Conservation (phyloP, 352 stramenopile genomes). For the Globisporangium lucens region DNA sequence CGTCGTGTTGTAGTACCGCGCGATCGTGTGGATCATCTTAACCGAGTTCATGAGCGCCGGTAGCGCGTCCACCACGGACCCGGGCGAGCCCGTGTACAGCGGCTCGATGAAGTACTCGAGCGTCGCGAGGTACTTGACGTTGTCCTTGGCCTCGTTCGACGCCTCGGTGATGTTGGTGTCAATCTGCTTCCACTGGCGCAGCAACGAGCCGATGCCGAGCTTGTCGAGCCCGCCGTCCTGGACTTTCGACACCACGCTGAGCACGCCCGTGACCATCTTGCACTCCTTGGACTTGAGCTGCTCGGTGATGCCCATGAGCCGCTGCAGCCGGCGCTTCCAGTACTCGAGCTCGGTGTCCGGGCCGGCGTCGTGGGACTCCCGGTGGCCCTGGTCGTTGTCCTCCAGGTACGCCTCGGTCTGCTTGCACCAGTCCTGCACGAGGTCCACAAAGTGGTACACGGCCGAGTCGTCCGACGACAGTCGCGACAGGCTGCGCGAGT, state of each 20-base stretch:
- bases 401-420: conserved; percentile 85
- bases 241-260: conserved; percentile 81
- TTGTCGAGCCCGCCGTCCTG: conserved; percentile 64
- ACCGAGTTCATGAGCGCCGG: conserved; percentile 88
- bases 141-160: conserved; percentile 83
- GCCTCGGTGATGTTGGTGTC: conserved; percentile 86
- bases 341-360: conserved; percentile 85
- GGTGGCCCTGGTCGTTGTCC: conserved; percentile 74
- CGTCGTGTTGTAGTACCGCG: conserved; percentile 88
- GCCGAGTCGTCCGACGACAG: conserved; percentile 66
- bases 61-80: conserved; percentile 65
- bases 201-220: conserved; percentile 50
- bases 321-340: conserved; percentile 80
- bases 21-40: conserved; percentile 91
- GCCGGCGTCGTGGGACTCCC: conserved; percentile 80
- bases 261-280: conserved; percentile 81
- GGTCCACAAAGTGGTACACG: conserved; percentile 81
- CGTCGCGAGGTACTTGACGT: conserved; percentile 84
- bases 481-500: conserved; percentile 65
- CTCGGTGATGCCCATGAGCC: conserved; percentile 86
- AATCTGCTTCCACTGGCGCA: conserved; percentile 87
- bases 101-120: conserved; percentile 86
- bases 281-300: conserved; percentile 89
- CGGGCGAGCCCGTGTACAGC: conserved; percentile 60
- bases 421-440: conserved; percentile 89